Base-by-base conservation (phyloP, 2,329 filamentous ascomycete genomes). In the Teratosphaeriaceae sp. region DNA sequence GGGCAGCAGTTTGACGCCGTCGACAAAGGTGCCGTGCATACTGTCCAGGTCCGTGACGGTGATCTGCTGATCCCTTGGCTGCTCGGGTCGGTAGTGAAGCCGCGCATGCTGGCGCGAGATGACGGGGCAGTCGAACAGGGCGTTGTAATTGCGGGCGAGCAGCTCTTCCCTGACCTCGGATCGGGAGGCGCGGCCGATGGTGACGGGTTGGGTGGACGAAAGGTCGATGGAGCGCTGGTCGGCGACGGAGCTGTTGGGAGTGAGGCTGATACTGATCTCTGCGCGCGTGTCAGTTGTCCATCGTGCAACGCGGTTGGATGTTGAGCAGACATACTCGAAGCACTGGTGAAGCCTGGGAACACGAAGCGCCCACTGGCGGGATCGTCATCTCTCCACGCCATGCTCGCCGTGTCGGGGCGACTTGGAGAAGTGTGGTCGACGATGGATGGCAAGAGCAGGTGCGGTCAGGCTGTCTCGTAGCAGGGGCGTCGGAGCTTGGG, bases 171-270 rank as follows among this genome's bases (percentile, higher is more conserved):
- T 68, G 51, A 51, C 35, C 5, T 56, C 48, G 42, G 62, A 66
- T 41, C 56, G 63, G 9, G 70, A 73, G 1, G 69, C 61, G 19
- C 70, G 68, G 24, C 69, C 69, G 49, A 73, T 62, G 18, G 53
- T n/a, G 9, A 30, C 6, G 37, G 13, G 15, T 24, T 27, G 13
- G 22, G 9, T 15, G 13, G 15, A 24, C 20, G 8, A 5, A 16
- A 39, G 23, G 23, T 19, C 13, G 15, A 39, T 8, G 16, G 16
- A 3, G 24, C 58, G 57, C 18, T 30, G 40, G 38, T 55, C 52
- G 38, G 27, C 31, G 19, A 37, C 39, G 23, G 43, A 33, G 29
- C 45, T 44, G 37, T 15, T 20, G 15, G 44, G 43, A 1, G 45
- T 45, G 16, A 58, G 50, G n/a, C 43, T 40, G 47, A 57, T 37